phyloP scores from a whole-genome alignment of 768 basidiomycete genomes.

The Porpolomopsis calyptriformis region DNA sequence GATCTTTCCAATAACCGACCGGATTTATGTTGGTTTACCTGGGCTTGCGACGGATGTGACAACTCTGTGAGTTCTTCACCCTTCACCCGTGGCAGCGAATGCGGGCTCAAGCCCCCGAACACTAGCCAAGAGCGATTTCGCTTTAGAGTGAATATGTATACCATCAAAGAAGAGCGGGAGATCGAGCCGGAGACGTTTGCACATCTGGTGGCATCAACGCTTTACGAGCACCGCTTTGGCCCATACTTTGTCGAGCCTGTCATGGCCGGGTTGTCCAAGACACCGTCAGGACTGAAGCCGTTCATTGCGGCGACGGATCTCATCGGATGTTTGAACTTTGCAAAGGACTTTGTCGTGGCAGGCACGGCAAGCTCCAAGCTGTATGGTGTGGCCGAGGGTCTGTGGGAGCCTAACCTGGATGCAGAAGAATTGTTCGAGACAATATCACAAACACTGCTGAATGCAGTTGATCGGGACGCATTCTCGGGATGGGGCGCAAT shows the following conservation, averaged over 20 bases:
- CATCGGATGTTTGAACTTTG: slow-evolving; percentile 87
- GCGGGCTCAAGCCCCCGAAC: slow-evolving; percentile 4
- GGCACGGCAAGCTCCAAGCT: slow-evolving; percentile 89
- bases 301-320: slow-evolving; percentile 95
- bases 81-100: slow-evolving; percentile 6
- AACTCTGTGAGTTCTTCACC: slow-evolving; percentile 55
- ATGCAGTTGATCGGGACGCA: slow-evolving; percentile 92
- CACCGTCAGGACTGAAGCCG: slow-evolving; percentile 66
- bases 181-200: slow-evolving; percentile 95
- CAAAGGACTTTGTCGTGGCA: slow-evolving; percentile 94
- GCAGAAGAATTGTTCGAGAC: slow-evolving; percentile 98
- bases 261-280: slow-evolving; percentile 79
- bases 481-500: slow-evolving; percentile 95
- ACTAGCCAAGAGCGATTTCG: slow-evolving; percentile 80
- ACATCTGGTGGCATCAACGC: slow-evolving; percentile 87
- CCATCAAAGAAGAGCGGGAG: slow-evolving; percentile 96
- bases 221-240: slow-evolving; percentile 93
- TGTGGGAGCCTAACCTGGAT: slow-evolving; percentile 97
- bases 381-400: slow-evolving; percentile 93
- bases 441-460: slow-evolving; percentile 90
- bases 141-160: slow-evolving; percentile 96
- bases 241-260: slow-evolving; percentile 97
- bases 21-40: slow-evolving; percentile 82
- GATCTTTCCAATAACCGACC: slow-evolving; percentile 92
- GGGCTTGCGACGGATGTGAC: slow-evolving; percentile 90